Percentiles rank a stretch among this genome's conserved stretches.
Conservation (phyloP, 352 stramenopile species). For the Phytopythium vexans region DNA sequence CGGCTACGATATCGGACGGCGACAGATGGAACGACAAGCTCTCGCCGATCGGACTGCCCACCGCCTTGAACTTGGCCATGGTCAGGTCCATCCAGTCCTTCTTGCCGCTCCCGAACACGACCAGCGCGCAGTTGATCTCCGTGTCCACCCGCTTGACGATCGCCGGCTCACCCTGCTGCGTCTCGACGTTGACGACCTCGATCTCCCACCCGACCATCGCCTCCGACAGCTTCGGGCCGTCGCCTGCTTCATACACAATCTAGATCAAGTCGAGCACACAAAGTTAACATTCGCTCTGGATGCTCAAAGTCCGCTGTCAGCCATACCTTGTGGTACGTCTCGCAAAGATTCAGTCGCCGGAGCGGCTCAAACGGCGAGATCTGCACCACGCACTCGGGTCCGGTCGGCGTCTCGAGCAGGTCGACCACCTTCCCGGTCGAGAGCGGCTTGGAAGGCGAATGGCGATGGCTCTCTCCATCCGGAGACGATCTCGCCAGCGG, state of each 20-base stretch:
- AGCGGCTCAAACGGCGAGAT: conserved; percentile 41
- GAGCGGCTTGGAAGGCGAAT: neutral
- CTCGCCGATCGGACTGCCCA: conserved; percentile 5
- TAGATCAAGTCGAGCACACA: conserved; percentile 1
- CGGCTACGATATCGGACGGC: too few species aligned
- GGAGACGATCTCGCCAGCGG: neutral
- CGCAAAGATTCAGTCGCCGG: conserved; percentile 23
- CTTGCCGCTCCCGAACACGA: conserved; percentile 35
- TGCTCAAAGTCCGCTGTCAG: neutral
- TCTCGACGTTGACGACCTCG: conserved; percentile 24
- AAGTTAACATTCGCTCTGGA: neutral
- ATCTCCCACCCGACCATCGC: conserved; percentile 46
- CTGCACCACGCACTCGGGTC: conserved; percentile 30
- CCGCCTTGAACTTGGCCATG: conserved; percentile 39
- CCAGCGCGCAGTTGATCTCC: conserved; percentile 52
- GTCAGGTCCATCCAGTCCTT: conserved; percentile 59
- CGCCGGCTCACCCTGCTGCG: conserved; percentile 14
- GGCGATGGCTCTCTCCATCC: neutral
- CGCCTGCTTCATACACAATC: conserved; percentile 42
- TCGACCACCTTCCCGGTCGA: conserved; percentile 32
- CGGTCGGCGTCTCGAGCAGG: conserved; percentile 7
- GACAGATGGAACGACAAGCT: too few species aligned
- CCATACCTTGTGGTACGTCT: conserved; percentile 32
- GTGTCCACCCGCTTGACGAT: conserved; percentile 48
- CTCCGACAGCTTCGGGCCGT: conserved; percentile 23